Conservation (phyloP, 352 stramenopile genomes). For the Peronosclerospora sorghi region DNA sequence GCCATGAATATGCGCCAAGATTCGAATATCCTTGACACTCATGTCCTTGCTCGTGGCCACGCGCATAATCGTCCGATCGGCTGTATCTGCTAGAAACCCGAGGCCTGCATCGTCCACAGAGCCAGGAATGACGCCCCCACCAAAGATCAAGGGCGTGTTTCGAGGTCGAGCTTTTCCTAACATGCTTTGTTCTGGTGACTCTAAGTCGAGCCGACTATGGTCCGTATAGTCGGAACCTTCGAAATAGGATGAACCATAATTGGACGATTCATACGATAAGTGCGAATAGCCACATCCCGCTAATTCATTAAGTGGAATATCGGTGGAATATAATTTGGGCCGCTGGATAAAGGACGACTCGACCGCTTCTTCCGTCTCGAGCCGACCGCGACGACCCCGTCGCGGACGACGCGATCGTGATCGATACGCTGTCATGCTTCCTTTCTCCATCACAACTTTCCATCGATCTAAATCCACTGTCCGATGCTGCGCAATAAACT, state of each 20-base stretch:
- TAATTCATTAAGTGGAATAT: slow-evolving; percentile 18
- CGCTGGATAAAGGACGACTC: slow-evolving; percentile 16
- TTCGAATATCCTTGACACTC: slow-evolving; percentile 16
- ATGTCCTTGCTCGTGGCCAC: slow-evolving; percentile 10
- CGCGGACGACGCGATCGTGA: slow-evolving; percentile 4
- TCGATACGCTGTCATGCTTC: slow-evolving; percentile 19
- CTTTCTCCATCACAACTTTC: slow-evolving; percentile 20
- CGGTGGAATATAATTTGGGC: slow-evolving; percentile 21
- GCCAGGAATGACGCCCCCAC: slow-evolving; percentile 16
- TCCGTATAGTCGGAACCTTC: slow-evolving; percentile 8
- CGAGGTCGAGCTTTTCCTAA: slow-evolving; percentile 15
- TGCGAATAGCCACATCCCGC: slow-evolving; percentile 14
- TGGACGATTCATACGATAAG: slow-evolving; percentile 11
- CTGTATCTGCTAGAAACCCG: slow-evolving; percentile 22
- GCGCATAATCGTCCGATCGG: slow-evolving; percentile 21
- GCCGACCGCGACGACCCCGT: slow-evolving; percentile 3
- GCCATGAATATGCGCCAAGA: slow-evolving; percentile 15
- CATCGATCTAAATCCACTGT: slow-evolving; percentile 15
- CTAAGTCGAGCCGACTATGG: slow-evolving; percentile 9
- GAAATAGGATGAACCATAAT: slow-evolving; percentile 8
- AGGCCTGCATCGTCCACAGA: slow-evolving; percentile 25
- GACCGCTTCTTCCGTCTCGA: slow-evolving; percentile 14
- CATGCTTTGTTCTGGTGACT: slow-evolving; percentile 14
- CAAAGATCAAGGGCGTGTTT: slow-evolving; percentile 20
- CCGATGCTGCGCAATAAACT: slow-evolving; percentile 11